Percentiles rank a stretch among this genome's conserved stretches.
Conservation (phyloP, 2,329 filamentous ascomycete species). For the Plenodomus tracheiphilus region DNA sequence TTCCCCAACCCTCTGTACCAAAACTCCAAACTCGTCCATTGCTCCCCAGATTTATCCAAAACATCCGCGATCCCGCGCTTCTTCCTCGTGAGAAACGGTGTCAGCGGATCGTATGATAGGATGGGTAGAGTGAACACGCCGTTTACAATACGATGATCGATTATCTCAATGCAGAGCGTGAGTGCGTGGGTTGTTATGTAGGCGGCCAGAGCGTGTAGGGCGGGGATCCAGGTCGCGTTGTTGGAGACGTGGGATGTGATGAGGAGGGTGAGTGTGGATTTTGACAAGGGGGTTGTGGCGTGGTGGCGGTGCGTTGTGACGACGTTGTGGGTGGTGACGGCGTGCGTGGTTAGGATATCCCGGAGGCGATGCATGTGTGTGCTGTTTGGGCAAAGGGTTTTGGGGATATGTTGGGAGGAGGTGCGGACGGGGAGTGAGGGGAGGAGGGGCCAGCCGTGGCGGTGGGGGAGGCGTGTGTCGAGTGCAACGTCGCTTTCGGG, state of each 20-base stretch:
- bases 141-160: constrained; percentile 5
- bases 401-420: neutral
- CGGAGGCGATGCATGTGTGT: constrained; percentile 1
- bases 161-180: constrained; percentile 7
- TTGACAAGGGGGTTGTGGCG: neutral
- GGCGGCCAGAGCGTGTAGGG: constrained; percentile 1
- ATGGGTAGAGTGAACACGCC: constrained; percentile 6
- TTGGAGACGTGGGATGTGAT: constrained; percentile 1
- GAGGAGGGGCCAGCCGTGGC: constrained; percentile 14
- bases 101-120: constrained; percentile 1
- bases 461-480: constrained; percentile 5
- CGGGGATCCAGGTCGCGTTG: neutral
- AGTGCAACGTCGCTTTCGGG: neutral
- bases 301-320: constrained; percentile 7
- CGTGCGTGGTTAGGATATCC: constrained; percentile 1
- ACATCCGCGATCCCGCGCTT: neutral
- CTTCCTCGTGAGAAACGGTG: neutral
- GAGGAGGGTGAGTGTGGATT: constrained; percentile 8
- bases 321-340: neutral
- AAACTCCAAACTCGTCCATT: constrained; percentile 9
- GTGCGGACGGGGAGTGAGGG: constrained; percentile 11
- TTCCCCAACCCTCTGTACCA: constrained; percentile 1
- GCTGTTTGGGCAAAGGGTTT: neutral
- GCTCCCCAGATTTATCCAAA: constrained; percentile 1
- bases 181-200: constrained; percentile 1